Base-by-base conservation (phyloP, 495 filamentous ascomycete species). In the Aspergillus bertholletiae region DNA sequence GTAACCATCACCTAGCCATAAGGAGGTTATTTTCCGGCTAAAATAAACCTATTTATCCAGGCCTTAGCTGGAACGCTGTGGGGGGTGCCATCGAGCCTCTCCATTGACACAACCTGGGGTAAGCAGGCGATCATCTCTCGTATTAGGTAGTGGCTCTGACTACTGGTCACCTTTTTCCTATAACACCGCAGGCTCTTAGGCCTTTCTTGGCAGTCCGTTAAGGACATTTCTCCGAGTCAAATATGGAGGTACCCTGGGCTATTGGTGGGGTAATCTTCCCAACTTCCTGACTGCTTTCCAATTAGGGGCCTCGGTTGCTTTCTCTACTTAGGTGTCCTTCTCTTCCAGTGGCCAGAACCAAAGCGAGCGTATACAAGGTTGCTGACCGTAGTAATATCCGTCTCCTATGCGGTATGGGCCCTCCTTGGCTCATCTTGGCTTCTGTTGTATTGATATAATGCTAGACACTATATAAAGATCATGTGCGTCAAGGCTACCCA, bases 1-100 rank as follows among this genome's bases (percentile, higher is more conserved):
- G 1, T 70, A 62, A 39, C 17, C n/a, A 3, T 37, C 0, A 15
- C 2, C 11, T 37, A n/a, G n/a, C n/a, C n/a, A n/a, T n/a, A n/a
- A n/a, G n/a, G n/a, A n/a, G n/a, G n/a, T n/a, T n/a, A n/a, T 27
- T 27, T 23, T 12, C 45, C 34, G 34, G 34, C 3, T 37, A 37
- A 37, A 37, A 12, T 37, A 6, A 3, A 6, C 2, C 13, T n/a
- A 37, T 37, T 37, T 37, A 37, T 5, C 34, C 34, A 37, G 13
- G 17, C 9, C 2, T 37, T 13, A 11, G 30, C 5, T 15, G 17
- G 11, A 15, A n/a, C 13, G 34, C 2, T n/a, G 34, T 15, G 34
- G 34, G 30, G 11, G 34, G 11, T 3, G 6, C 2, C 3, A 15
- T 15, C 3, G 34, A n/a, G 13, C 17, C 7, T 37, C 1, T 37